Evolutionary conservation across 192 early-diverging fungal genomes (phyloP), one percentile per base, ranked within the genome.

Genomic region (Dimargaris verticillata): DNA sequence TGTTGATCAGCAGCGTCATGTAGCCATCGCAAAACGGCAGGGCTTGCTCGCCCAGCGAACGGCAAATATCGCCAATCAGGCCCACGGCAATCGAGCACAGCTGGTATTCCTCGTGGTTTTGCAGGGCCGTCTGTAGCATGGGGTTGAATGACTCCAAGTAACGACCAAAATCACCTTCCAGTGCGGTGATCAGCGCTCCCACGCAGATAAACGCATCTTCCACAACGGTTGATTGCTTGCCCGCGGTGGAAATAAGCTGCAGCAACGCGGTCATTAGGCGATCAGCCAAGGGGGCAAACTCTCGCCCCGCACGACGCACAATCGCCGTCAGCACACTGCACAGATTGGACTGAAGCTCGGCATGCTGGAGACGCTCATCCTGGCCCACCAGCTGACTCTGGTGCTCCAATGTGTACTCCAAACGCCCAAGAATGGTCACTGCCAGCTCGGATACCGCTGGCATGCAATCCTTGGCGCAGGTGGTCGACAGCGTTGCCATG

Each of bases 1-100:
- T 80, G 51, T 83, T 75, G 57, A 91, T 73, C 59, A 98, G 63
- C 20, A 87, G 74, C 20, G 80, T 73, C 90, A 99, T 99, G 61
- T 93, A 86, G 29, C 76, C 73, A 61, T 86, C 78, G 70, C 87
- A 93, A 71, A 88, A 95, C n/a, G 80, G 76, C 5, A 80, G 67
- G n/a, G 86, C 76, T 45, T 75, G 72, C 22, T 85, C 78, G 24
- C 58, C 66, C 51, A 97, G 73, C 13, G 85, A 78, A 45, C 97
- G 87, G 75, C 88, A 92, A 64, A 97, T 88, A 74, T 99, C 97
- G 22, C 95, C 95, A 63, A 97, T 89, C 29, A 95, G 66, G n/a
- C 97, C 97, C 14, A 99, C 83, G 5, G 93, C 88, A 63, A 97
- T 94, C 15, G 82, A 76, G 69, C 92, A 93, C 59, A 97, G 74